Evolutionary conservation across 805 yeast genomes (phyloP).

Genomic region (Yamadazyma sp.): DNA sequence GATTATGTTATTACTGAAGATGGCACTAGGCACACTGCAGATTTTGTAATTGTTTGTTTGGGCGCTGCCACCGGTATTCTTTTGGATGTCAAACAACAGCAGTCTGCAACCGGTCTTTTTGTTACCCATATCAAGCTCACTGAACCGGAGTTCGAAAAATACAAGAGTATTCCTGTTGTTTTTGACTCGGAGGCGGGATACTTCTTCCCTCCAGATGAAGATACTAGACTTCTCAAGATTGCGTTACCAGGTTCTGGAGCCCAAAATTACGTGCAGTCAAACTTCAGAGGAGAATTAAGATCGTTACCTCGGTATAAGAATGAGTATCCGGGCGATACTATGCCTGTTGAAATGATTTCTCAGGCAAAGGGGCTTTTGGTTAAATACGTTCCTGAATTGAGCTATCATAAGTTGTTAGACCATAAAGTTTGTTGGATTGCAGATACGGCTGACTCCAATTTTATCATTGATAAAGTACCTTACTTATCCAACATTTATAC

Average conservation of each 20-base stretch:
- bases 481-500: constrained; percentile 25
- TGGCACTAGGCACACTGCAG: constrained; percentile 31
- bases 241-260: constrained; percentile 32
- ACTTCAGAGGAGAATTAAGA: constrained; percentile 12
- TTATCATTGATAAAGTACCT: constrained; percentile 34
- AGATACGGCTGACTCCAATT: constrained; percentile 34
- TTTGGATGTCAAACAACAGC: constrained; percentile 28
- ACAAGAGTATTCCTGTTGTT: constrained; percentile 40
- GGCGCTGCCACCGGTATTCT: constrained; percentile 41
- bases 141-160: constrained; percentile 32
- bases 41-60: constrained; percentile 30
- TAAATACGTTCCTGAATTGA: constrained; percentile 40
- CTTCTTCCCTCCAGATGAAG: constrained; percentile 48
- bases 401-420: constrained; percentile 21
- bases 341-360: constrained; percentile 29
- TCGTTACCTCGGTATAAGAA: constrained; percentile 37
- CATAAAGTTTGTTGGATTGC: constrained; percentile 33
- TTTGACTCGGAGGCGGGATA: constrained; percentile 45
- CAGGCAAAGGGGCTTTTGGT: constrained; percentile 27
- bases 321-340: constrained; percentile 28
- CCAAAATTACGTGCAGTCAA: constrained; percentile 18
- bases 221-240: constrained; percentile 34
- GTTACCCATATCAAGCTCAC: constrained; percentile 38
- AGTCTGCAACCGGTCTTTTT: constrained; percentile 37
- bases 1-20: constrained; percentile 21